Evolutionary conservation across 164 flowering plant species (phyloP).

Genomic region (Umbellularia californica): DNA sequence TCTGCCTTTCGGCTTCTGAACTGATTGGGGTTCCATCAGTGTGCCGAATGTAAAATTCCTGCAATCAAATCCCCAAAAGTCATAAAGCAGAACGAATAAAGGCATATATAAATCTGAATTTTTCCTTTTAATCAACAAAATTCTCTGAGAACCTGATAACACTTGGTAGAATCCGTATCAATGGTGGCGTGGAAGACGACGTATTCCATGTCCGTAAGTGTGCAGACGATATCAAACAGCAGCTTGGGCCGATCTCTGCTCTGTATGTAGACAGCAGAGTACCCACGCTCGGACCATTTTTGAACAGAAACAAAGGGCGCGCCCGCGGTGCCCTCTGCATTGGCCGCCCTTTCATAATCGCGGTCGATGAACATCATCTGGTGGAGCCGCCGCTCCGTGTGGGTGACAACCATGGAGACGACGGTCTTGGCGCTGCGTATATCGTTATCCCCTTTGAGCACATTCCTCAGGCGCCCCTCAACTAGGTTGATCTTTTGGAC

Average conservation of each 20-base stretch:
- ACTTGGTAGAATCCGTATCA: slow-evolving; percentile 9
- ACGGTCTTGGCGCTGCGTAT: slow-evolving; percentile 57
- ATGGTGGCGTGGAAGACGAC: slow-evolving; percentile 34
- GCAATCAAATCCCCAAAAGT: slow-evolving; percentile 12
- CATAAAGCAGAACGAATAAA: slow-evolving; percentile 9
- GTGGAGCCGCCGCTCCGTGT: slow-evolving; percentile 71
- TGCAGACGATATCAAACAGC: slow-evolving; percentile 27
- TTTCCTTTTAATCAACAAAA: not conserved
- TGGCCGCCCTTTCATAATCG: slow-evolving; percentile 45
- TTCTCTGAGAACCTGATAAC: slow-evolving; percentile 17
- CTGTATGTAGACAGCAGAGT: slow-evolving; percentile 25
- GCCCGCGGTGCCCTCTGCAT: not conserved
- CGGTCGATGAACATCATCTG: slow-evolving; percentile 87
- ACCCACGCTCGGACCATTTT: slow-evolving; percentile 24
- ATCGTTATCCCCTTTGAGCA: slow-evolving; percentile 66
- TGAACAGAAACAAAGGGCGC: slow-evolving; percentile 7
- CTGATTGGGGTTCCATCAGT: slow-evolving; percentile 74
- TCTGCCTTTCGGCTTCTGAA: slow-evolving; percentile 69
- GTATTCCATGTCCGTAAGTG: slow-evolving; percentile 32
- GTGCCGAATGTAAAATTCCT: slow-evolving; percentile 81
- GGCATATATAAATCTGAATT: not conserved
- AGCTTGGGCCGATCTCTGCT: slow-evolving; percentile 30
- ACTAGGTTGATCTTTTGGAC: slow-evolving; percentile 45
- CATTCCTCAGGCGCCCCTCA: slow-evolving; percentile 50
- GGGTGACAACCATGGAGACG: slow-evolving; percentile 56